Conservation (phyloP, 805 yeast genomes). For the Metschnikowia continentalis region DNA sequence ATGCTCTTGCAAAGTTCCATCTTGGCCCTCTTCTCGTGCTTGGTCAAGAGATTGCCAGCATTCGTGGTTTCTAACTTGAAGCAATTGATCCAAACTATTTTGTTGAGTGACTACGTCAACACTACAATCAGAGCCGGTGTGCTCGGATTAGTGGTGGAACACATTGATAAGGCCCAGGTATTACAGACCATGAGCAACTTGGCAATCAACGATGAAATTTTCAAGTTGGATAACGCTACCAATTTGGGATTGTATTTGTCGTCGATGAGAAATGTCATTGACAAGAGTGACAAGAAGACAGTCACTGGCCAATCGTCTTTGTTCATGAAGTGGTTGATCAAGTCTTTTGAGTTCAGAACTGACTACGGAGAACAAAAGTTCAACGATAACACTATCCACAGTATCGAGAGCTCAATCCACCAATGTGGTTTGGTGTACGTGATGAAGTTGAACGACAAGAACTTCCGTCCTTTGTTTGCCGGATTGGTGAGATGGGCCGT, state of each 20-base stretch:
- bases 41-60: slow-evolving; percentile 79
- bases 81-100: slow-evolving; percentile 55
- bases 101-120: slow-evolving; percentile 56
- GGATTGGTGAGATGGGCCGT: slow-evolving; percentile 87
- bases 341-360: slow-evolving; percentile 68
- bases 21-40: slow-evolving; percentile 65
- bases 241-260: slow-evolving; percentile 66
- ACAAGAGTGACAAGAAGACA: slow-evolving; percentile 63
- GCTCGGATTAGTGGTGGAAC: slow-evolving; percentile 55
- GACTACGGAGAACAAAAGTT: slow-evolving; percentile 41
- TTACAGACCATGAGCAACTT: slow-evolving; percentile 56
- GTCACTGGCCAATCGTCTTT: slow-evolving; percentile 66
- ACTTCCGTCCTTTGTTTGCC: slow-evolving; percentile 89
- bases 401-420: slow-evolving; percentile 76
- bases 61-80: slow-evolving; percentile 69
- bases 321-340: slow-evolving; percentile 65
- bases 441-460: slow-evolving; percentile 88
- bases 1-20: slow-evolving; percentile 63
- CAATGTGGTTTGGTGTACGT: slow-evolving; percentile 71
- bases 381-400: slow-evolving; percentile 68
- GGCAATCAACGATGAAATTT: slow-evolving; percentile 49
- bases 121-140: slow-evolving; percentile 58
- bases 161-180: slow-evolving; percentile 62
- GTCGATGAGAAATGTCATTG: slow-evolving; percentile 62
- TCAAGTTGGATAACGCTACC: slow-evolving; percentile 29